Conservation (phyloP, 164 flowering plant genomes). For the Macadamia integrifolia region DNA sequence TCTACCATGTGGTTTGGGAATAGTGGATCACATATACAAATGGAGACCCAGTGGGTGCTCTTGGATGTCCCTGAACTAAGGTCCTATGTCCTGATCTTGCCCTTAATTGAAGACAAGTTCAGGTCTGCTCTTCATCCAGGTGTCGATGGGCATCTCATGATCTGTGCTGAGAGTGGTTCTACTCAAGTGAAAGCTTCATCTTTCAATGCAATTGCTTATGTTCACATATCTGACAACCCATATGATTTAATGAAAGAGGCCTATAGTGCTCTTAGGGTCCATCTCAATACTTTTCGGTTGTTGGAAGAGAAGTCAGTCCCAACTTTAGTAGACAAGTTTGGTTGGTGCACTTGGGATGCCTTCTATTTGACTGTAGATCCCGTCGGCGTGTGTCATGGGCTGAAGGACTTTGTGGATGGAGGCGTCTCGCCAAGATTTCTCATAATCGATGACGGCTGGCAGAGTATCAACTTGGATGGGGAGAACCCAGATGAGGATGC, state of each 20-base stretch:
- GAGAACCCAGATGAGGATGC: slow-evolving; percentile 51
- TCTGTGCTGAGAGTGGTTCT: slow-evolving; percentile 76
- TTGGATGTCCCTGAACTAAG: slow-evolving; percentile 57
- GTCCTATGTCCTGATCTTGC: slow-evolving; percentile 62
- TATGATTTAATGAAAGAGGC: slow-evolving; percentile 75
- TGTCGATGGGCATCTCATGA: slow-evolving; percentile 45
- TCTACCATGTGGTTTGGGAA: slow-evolving; percentile 77
- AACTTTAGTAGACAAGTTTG: slow-evolving; percentile 56
- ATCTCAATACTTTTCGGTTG: slow-evolving; percentile 67
- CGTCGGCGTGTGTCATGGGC: slow-evolving; percentile 61
- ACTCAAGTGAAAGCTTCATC: slow-evolving; percentile 34
- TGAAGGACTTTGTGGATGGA: slow-evolving; percentile 53
- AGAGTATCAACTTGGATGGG: slow-evolving; percentile 54
- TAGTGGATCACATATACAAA: slow-evolving; percentile 68
- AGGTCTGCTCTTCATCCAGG: slow-evolving; percentile 74
- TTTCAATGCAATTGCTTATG: slow-evolving; percentile 56
- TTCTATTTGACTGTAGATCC: slow-evolving; percentile 75
- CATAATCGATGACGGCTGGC: slow-evolving; percentile 93
- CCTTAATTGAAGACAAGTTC: slow-evolving; percentile 52
- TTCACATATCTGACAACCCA: slow-evolving; percentile 70
- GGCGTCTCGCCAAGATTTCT: slow-evolving; percentile 63
- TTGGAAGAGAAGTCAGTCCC: slow-evolving; percentile 66
- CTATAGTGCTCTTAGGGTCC: slow-evolving; percentile 53
- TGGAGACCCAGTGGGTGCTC: slow-evolving; percentile 80
- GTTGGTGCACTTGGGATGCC: slow-evolving; percentile 97